A percentile compares a stretch with the other conserved stretches of the same genome.
These are phyloP conservation scores for Cystofilobasidium macerans DNA, from an alignment of 768 basidiomycete species.

Conservation along the genomic window DNA sequence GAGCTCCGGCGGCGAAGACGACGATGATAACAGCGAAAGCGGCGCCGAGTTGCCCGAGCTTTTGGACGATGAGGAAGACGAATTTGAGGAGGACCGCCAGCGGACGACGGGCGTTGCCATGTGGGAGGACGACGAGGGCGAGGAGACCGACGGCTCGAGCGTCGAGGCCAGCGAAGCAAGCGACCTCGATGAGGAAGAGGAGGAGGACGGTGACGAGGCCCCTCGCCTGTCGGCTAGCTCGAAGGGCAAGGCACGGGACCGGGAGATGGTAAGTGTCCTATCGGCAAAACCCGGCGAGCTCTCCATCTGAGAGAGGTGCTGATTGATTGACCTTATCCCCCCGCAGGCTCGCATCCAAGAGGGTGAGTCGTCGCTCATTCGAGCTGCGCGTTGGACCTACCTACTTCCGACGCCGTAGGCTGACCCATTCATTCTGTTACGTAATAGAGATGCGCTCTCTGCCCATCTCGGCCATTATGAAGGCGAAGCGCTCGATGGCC, in stretches of 20 bases:
- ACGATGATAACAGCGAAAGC: conserved; percentile 5
- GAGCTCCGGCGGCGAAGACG: background rate
- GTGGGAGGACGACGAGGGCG: conserved; percentile 27
- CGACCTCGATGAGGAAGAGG: conserved; percentile 13
- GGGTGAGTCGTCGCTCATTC: conserved; percentile 28
- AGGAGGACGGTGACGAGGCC: conserved; percentile 30
- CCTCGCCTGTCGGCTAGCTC: conserved; percentile 32
- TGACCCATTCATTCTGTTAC: background rate
- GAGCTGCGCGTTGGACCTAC: background rate
- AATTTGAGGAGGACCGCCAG: conserved; percentile 32
- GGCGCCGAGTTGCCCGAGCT: conserved; percentile 10
- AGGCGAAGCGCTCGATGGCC: conserved; percentile 50
- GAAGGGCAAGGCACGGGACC: conserved; percentile 27
- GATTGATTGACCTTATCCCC: background rate
- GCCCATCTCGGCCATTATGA: conserved; percentile 55
- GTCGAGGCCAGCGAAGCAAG: conserved; percentile 25
- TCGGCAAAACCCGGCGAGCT: too few species aligned
- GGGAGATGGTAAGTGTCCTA: conserved; percentile 15
- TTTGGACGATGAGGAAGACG: conserved; percentile 36
- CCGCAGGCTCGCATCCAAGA: conserved; percentile 29
- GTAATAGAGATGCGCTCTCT: conserved; percentile 50
- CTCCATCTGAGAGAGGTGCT: background rate
- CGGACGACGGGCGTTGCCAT: conserved; percentile 18
- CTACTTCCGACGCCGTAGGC: background rate
- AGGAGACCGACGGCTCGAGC: conserved; percentile 26